Evolutionary conservation across 768 basidiomycete genomes (phyloP).

Genomic region (Mycena maculata): DNA sequence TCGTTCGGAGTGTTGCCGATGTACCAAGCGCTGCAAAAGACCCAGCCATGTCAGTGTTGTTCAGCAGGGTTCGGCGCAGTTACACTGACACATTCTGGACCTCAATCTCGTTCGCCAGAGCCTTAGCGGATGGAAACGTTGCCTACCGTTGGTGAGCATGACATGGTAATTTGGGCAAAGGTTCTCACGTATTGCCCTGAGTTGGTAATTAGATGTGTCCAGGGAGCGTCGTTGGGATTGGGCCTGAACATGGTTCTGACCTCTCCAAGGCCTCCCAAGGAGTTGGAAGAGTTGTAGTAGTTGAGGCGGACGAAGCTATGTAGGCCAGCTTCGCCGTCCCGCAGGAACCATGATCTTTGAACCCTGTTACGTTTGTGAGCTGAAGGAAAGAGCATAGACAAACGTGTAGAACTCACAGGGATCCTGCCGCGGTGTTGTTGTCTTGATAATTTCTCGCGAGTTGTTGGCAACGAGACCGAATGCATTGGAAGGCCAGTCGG

Average conservation of each 20-base stretch:
- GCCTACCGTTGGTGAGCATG: conserved; percentile 23
- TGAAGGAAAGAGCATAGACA: background rate
- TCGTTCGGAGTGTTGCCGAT: conserved; percentile 39
- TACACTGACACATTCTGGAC: conserved; percentile 42
- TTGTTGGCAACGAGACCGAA: no score
- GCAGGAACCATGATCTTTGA: conserved; percentile 44
- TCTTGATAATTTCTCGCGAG: no score
- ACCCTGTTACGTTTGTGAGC: conserved; percentile 26
- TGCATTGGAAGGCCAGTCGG: no score
- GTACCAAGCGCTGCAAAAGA: conserved; percentile 45
- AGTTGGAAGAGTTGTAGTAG: conserved; percentile 36
- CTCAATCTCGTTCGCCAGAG: conserved; percentile 32
- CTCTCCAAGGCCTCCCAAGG: conserved; percentile 38
- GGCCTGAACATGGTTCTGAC: conserved; percentile 47
- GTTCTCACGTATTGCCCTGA: conserved; percentile 39
- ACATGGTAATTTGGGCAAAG: background rate
- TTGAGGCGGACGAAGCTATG: conserved; percentile 42
- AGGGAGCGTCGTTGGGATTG: conserved; percentile 36
- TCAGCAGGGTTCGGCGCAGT: no score
- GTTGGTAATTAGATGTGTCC: conserved; percentile 42
- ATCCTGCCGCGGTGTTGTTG: conserved; percentile 29
- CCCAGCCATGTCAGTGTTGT: no score
- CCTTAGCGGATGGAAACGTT: conserved; percentile 35
- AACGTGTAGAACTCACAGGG: conserved; percentile 9
- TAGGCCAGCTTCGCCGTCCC: conserved; percentile 40